Conservation (phyloP, 208 protist species). For the Crithidia sp. region DNA sequence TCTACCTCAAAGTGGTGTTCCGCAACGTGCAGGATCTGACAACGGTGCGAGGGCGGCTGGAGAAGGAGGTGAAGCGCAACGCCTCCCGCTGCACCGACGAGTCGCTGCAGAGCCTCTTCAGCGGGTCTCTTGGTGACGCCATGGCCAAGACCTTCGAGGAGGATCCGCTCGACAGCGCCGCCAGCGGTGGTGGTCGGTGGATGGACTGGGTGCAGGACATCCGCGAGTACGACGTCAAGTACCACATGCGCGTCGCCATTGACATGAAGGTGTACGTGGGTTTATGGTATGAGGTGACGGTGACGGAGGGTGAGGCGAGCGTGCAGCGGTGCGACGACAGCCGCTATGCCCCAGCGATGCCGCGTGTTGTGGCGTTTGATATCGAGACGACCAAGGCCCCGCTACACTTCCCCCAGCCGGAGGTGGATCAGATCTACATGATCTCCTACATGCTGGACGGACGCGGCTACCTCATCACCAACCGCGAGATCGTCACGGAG, state of each 20-base stretch:
- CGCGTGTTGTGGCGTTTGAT: conserved; percentile 96
- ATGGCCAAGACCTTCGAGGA: conserved; percentile 81
- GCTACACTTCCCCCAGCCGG: conserved; percentile 99
- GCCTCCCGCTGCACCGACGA: conserved; percentile 46
- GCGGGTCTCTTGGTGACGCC: conserved; percentile 67
- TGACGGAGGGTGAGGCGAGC: conserved; percentile 68
- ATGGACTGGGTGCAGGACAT: conserved; percentile 97
- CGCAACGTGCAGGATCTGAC: conserved; percentile 94
- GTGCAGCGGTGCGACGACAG: conserved; percentile 85
- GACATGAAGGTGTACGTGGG: conserved; percentile 96
- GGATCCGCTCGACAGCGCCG: conserved; percentile 36
- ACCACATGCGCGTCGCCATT: conserved; percentile 98
- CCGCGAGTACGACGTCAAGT: conserved; percentile 99
- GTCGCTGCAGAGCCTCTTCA: conserved; percentile 54
- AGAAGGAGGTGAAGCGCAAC: conserved; percentile 82
- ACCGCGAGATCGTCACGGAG: conserved; percentile 97
- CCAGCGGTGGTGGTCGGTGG: conserved; percentile 47
- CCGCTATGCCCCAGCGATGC: conserved; percentile 91
- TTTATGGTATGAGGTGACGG: conserved; percentile 96
- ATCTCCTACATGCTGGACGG: conserved; percentile 99
- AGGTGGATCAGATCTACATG: conserved; percentile 99
- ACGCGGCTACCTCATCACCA: conserved; percentile 98
- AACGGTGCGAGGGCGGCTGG: conserved; percentile 82
- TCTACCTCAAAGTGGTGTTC: conserved; percentile 96
- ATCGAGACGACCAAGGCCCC: conserved; percentile 99